A percentile compares a stretch with the other conserved stretches of the same genome.
phyloP scores from a whole-genome alignment of 2,329 filamentous ascomycete genomes.

The Pseudogymnoascus sp. region DNA sequence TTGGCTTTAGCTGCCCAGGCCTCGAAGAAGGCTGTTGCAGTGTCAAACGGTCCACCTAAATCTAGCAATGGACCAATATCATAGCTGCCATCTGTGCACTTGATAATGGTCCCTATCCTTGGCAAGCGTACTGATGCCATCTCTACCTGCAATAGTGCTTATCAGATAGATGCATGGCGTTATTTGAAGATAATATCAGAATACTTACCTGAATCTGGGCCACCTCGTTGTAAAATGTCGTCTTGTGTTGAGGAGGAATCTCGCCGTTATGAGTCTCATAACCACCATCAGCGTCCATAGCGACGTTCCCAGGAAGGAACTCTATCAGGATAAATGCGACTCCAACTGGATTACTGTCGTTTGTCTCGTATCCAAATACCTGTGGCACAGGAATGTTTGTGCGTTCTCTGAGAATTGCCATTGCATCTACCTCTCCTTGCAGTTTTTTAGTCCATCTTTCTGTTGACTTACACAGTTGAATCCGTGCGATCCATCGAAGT shows the following conservation, averaged over 20 bases:
- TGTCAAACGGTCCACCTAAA: conserved; percentile 23
- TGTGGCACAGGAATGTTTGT: neutral
- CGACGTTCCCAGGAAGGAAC: neutral
- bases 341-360: neutral
- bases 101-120: conserved; percentile 13
- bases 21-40: conserved; percentile 20
- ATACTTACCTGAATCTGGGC: neutral
- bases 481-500: neutral
- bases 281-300: neutral
- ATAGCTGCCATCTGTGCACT: neutral
- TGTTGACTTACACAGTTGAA: neutral
- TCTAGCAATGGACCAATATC: conserved; percentile 18
- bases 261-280: neutral
- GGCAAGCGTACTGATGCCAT: conserved; percentile 36
- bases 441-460: neutral
- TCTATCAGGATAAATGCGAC: neutral
- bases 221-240: neutral
- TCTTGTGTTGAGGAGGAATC: neutral
- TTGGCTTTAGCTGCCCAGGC: conserved; percentile 20
- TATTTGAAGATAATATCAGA: conserved; percentile 32
- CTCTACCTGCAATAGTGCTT: conserved; percentile 24
- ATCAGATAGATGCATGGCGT: conserved; percentile 49
- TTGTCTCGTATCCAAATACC: neutral
- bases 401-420: neutral
- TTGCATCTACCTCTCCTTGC: neutral